Evolutionary conservation across 768 basidiomycete genomes (phyloP).

Genomic region (Saitozyma sp.): DNA sequence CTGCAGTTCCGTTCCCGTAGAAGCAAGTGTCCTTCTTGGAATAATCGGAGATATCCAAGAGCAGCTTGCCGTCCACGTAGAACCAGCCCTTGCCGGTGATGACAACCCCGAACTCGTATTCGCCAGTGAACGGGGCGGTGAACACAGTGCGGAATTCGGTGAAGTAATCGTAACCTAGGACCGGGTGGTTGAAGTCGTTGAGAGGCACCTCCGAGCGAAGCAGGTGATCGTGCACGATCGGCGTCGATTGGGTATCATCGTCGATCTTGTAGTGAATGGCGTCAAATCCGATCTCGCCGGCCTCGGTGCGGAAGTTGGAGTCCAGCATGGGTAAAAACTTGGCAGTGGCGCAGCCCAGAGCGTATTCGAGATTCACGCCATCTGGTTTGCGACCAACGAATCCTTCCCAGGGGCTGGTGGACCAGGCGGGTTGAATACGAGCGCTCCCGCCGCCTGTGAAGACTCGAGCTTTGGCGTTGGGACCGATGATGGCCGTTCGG

Average conservation of each 20-base stretch:
- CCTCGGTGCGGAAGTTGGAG: constrained; percentile 59
- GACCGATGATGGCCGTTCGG: constrained; percentile 67
- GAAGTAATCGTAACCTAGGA: constrained; percentile 11
- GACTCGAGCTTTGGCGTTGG: constrained; percentile 39
- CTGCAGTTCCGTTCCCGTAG: constrained; percentile 64
- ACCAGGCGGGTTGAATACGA: constrained; percentile 66
- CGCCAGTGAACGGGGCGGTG: constrained; percentile 51
- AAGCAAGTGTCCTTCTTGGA: constrained; percentile 70
- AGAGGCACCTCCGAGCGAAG: constrained; percentile 66
- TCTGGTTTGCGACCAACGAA: constrained; percentile 58
- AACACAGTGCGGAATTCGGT: constrained; percentile 56
- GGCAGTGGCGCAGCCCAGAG: constrained; percentile 63
- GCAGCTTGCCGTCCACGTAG: constrained; percentile 64
- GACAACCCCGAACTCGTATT: constrained; percentile 57
- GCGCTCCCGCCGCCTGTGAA: constrained; percentile 69
- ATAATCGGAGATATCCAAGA: constrained; percentile 79
- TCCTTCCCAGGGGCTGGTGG: constrained; percentile 65
- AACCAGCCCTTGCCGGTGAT: constrained; percentile 56
- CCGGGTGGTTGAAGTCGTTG: constrained; percentile 58
- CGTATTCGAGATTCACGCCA: constrained; percentile 58
- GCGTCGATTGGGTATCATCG: constrained; percentile 53
- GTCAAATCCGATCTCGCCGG: constrained; percentile 63
- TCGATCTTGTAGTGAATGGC: constrained; percentile 63
- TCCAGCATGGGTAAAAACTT: constrained; percentile 70
- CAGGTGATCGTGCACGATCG: constrained; percentile 59